Evolutionary conservation across 169 alveolate species (phyloP).

Genomic region (Cryptosporidium tyzzeri): DNA sequence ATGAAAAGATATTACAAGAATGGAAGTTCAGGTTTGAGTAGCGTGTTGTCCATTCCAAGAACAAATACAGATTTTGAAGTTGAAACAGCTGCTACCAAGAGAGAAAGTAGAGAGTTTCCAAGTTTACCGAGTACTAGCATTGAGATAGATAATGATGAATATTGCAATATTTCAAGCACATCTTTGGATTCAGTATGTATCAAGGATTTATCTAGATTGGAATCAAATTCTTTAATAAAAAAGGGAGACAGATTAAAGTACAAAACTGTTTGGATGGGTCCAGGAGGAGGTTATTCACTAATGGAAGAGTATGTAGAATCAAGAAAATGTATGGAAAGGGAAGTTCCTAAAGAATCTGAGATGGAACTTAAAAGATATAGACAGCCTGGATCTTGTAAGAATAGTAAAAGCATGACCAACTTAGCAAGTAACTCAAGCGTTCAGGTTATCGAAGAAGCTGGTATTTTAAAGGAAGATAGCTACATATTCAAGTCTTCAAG

Average conservation of each 20-base stretch:
- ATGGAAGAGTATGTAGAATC: constrained; percentile 60
- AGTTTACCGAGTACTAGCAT: not conserved
- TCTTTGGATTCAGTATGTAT: not conserved
- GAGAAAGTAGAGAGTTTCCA: constrained; percentile 68
- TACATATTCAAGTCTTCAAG: constrained; percentile 48
- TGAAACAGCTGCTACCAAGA: constrained; percentile 24
- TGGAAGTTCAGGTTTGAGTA: constrained; percentile 21
- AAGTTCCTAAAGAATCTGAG: constrained; percentile 21
- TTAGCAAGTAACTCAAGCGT: constrained; percentile 30
- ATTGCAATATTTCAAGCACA: not conserved
- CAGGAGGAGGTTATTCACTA: constrained; percentile 67
- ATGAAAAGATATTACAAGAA: constrained; percentile 46
- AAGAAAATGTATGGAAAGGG: constrained; percentile 55
- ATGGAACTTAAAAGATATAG: constrained; percentile 38
- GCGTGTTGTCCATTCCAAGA: constrained; percentile 31
- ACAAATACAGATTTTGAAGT: constrained; percentile 3
- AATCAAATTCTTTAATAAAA: not conserved
- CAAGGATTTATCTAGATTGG: constrained; percentile 15
- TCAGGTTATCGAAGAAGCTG: constrained; percentile 14
- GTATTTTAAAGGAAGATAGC: constrained; percentile 27
- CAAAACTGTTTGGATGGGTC: constrained; percentile 73
- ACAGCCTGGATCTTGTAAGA: constrained; percentile 14
- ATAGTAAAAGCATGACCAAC: constrained; percentile 33
- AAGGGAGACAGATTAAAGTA: constrained; percentile 12
- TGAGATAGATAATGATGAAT: not conserved